Conservation (phyloP, 306 rosid genomes). For the Cicer chorassanicum region DNA sequence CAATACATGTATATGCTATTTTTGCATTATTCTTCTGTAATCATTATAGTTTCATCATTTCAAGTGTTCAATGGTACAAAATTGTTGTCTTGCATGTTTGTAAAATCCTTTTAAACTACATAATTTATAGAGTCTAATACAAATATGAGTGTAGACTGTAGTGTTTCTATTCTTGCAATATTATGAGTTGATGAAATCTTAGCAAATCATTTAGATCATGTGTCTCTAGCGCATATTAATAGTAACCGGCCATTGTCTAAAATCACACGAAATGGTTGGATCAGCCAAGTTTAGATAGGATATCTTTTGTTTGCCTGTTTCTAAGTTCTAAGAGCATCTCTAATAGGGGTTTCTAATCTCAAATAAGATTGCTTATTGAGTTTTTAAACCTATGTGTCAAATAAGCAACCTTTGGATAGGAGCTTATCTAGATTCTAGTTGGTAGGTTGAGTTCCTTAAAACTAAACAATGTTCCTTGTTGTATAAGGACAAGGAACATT, state of each 20-base stretch:
- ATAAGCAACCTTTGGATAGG: no score
- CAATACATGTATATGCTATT: slow-evolving; percentile 35
- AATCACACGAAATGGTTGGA: not conserved
- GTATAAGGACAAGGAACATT: no score
- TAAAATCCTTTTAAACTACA: not conserved
- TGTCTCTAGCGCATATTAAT: not conserved
- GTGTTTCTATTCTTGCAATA: not conserved
- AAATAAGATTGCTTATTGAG: no score
- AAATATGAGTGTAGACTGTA: not conserved
- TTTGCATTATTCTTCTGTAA: slow-evolving; percentile 6
- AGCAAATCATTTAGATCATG: no score
- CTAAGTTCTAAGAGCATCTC: no score
- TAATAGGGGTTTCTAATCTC: no score
- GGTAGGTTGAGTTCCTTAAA: no score
- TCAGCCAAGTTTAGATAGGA: not conserved
- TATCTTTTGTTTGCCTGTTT: no score
- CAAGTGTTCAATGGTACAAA: not conserved
- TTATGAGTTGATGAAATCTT: no score
- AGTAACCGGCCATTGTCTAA: not conserved
- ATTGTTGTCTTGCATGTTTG: not conserved
- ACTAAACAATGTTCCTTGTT: no score
- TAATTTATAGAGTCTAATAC: not conserved
- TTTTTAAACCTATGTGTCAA: no score
- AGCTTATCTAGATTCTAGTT: no score
- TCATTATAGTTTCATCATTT: slow-evolving; percentile 34